Conservation (phyloP, 345 rosid species). For the Trapa incisa region DNA sequence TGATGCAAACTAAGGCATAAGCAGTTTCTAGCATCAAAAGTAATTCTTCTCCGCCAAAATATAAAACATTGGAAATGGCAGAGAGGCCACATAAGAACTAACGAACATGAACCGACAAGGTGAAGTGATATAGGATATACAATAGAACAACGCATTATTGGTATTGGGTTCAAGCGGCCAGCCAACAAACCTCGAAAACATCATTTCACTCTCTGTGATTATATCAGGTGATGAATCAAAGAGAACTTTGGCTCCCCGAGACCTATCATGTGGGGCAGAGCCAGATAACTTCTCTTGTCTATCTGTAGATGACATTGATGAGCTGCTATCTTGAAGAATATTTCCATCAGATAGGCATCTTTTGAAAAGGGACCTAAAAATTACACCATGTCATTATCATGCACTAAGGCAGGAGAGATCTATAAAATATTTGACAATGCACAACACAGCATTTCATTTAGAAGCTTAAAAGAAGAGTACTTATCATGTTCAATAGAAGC, state of each 20-base stretch:
- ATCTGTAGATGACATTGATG: conserved; percentile 37
- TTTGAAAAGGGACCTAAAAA: conserved; percentile 56
- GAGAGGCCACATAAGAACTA: neutral
- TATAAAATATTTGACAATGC: neutral
- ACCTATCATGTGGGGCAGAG: conserved; percentile 31
- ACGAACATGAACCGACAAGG: neutral
- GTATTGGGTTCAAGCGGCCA: neutral
- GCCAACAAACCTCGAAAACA: conserved; percentile 58
- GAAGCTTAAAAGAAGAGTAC: neutral
- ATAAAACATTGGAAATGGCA: neutral
- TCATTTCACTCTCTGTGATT: conserved; percentile 48
- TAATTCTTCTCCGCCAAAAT: neutral
- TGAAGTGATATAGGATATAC: neutral
- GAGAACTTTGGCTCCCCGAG: conserved; percentile 33
- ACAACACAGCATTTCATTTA: neutral
- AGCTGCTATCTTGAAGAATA: conserved; percentile 37
- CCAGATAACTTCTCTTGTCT: conserved; percentile 33
- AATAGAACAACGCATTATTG: neutral
- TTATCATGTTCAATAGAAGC: neutral
- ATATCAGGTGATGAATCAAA: conserved; percentile 85
- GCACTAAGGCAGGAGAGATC: neutral
- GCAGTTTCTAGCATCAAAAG: neutral
- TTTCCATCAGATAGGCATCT: conserved; percentile 93
- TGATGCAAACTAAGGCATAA: neutral
- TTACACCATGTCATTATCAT: neutral